A percentile compares a stretch with the other conserved stretches of the same genome.
Evolutionary conservation across 805 yeast genomes (phyloP).

Genomic region (Saitoella complicata): DNA sequence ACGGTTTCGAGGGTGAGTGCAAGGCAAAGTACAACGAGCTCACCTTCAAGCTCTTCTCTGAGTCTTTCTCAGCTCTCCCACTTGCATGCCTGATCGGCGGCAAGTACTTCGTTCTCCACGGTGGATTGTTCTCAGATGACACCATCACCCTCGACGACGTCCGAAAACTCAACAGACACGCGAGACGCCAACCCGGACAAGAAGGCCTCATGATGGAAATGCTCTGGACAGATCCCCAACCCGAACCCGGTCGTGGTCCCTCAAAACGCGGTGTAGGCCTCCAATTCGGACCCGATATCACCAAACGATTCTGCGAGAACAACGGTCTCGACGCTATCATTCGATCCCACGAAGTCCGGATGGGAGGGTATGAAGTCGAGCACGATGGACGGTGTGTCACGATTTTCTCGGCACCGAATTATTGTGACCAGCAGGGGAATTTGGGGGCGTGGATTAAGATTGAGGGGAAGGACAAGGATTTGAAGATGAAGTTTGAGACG

Average conservation of each 20-base stretch:
- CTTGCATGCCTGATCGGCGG: slow-evolving; percentile 66
- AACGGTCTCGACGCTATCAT: slow-evolving; percentile 67
- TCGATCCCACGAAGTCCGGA: slow-evolving; percentile 89
- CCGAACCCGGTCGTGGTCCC: slow-evolving; percentile 57
- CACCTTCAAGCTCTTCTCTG: slow-evolving; percentile 66
- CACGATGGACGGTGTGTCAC: slow-evolving; percentile 78
- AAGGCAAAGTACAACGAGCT: slow-evolving; percentile 73
- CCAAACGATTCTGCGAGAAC: slow-evolving; percentile 53
- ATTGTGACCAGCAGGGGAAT: slow-evolving; percentile 79
- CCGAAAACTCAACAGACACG: slow-evolving; percentile 51
- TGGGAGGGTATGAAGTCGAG: slow-evolving; percentile 76
- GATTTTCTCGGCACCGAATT: slow-evolving; percentile 92
- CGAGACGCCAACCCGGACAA: slow-evolving; percentile 58
- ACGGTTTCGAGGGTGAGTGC: slow-evolving; percentile 94
- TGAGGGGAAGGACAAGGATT: slow-evolving; percentile 24
- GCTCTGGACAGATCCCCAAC: slow-evolving; percentile 94
- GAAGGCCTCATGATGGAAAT: slow-evolving; percentile 92
- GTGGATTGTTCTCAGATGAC: slow-evolving; percentile 79
- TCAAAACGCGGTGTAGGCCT: slow-evolving; percentile 90
- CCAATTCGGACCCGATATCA: slow-evolving; percentile 94
- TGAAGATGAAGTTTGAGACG: slow-evolving; percentile 30
- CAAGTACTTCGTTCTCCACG: slow-evolving; percentile 81
- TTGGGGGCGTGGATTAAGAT: slow-evolving; percentile 78
- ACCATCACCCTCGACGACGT: slow-evolving; percentile 57
- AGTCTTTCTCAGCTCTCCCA: slow-evolving; percentile 74